Percentiles rank a stretch among this genome's conserved stretches.
Evolutionary conservation across 2,329 filamentous ascomycete species (phyloP).

Genomic region (Penicillium sclerotiorum): DNA sequence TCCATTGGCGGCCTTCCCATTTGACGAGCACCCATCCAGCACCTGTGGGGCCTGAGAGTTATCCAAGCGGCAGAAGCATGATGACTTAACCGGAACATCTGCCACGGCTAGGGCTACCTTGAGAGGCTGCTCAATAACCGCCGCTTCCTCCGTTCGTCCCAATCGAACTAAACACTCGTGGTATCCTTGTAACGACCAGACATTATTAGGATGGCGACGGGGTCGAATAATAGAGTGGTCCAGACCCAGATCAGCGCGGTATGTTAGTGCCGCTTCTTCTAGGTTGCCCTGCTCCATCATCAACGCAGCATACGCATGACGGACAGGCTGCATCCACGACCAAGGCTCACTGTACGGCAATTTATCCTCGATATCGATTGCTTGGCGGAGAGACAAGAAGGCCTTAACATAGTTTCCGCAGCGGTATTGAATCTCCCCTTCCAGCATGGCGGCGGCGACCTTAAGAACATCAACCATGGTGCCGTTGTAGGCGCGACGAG

Average conservation of each 20-base stretch:
- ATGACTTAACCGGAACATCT: slow-evolving; percentile 60
- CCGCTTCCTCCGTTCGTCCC: slow-evolving; percentile 50
- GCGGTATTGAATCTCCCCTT: slow-evolving; percentile 73
- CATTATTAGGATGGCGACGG: slow-evolving; percentile 68
- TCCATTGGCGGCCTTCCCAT: no score
- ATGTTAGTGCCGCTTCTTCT: slow-evolving; percentile 57
- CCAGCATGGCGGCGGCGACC: slow-evolving; percentile 65
- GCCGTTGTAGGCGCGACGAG: slow-evolving; percentile 69
- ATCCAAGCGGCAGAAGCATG: slow-evolving; percentile 57
- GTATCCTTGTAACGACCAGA: slow-evolving; percentile 73
- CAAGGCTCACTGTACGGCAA: slow-evolving; percentile 73
- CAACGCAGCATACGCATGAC: slow-evolving; percentile 70
- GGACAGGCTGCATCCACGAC: slow-evolving; percentile 75
- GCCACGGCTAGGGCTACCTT: slow-evolving; percentile 56
- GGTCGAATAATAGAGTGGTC: slow-evolving; percentile 61
- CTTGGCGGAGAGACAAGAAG: slow-evolving; percentile 58
- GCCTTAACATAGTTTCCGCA: slow-evolving; percentile 58
- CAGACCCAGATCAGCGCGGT: slow-evolving; percentile 63
- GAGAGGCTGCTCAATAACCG: slow-evolving; percentile 50
- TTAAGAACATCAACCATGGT: slow-evolving; percentile 64
- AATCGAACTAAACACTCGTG: slow-evolving; percentile 66
- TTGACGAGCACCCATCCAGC: neutral
- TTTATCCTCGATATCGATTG: slow-evolving; percentile 62
- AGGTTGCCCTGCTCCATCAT: slow-evolving; percentile 65
- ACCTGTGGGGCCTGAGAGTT: slow-evolving; percentile 4